Base-by-base conservation (phyloP, 2,329 filamentous ascomycete genomes). In the Fusarium fracticaudum region DNA sequence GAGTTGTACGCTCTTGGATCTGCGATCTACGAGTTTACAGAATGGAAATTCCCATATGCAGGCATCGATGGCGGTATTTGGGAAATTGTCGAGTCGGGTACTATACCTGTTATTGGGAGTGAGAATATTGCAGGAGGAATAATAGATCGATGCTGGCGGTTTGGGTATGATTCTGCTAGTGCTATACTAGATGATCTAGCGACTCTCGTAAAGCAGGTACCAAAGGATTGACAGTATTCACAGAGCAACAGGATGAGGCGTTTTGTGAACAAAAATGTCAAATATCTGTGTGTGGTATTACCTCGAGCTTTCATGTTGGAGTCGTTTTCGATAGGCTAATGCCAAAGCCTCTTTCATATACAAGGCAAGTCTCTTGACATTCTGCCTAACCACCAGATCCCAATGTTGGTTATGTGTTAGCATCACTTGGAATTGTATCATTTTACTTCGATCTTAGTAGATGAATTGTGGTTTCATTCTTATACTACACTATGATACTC, bases 361-460 rank as follows among this genome's bases (percentile, higher is more conserved):
- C 5, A 13, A 17, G 14, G 22, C 4, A n/a, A 31, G 20, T n/a
- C 13, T n/a, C 17, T 9, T 5, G 11, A 33, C 20, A n/a, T 3
- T 15, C 3, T 33, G 20, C n/a, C 10, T 13, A 2, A 13, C 12
- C 15, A 18, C 10, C 6, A 35, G 17, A 44, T 26, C 1, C 5
- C n/a, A 45, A 6, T 17, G 11, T 26, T 45, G 0, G 17, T 45
- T 13, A 20, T 26, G 11, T 26, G 8, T 9, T 2, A 45, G n/a
- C 8, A 13, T 26, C 24, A 26, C 24, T 20, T 9, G 17, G 17
- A 6, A 26, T 20, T 9, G 13, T 1, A 6, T 26, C 11, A 26
- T 13, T 6, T 45, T 3, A 0, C 0, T 20, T 9, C 4, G 5
- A 3, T 20, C 11, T 26, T 2, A 18, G 17, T 26, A 1, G 11